Evolutionary conservation across 805 yeast genomes (phyloP).

Genomic region (Brettanomyces custersianus): DNA sequence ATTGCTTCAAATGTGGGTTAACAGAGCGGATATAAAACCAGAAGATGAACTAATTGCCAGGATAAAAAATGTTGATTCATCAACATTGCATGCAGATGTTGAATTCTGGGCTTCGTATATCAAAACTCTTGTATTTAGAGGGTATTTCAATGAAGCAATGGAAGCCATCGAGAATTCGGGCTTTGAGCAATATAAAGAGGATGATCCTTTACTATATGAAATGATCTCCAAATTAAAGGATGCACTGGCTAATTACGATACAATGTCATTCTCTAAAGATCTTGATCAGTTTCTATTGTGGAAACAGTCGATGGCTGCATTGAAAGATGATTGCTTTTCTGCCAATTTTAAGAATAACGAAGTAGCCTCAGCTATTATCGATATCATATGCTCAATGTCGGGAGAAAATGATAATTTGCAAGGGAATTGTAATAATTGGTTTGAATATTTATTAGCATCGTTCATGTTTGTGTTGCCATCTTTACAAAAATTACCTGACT

Average conservation of each 20-base stretch:
- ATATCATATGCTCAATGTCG: slow-evolving; percentile 34
- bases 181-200: slow-evolving; percentile 29
- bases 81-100: slow-evolving; percentile 35
- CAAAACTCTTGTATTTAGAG: slow-evolving; percentile 50
- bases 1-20: slow-evolving; percentile 51
- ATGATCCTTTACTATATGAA: slow-evolving; percentile 23
- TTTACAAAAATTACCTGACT: slow-evolving; percentile 30
- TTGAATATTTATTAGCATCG: slow-evolving; percentile 41
- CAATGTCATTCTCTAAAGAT: slow-evolving; percentile 24
- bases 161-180: slow-evolving; percentile 35
- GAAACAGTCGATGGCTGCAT: slow-evolving; percentile 41
- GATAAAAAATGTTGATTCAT: slow-evolving; percentile 26
- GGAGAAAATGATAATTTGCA: slow-evolving; percentile 42
- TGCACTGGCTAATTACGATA: slow-evolving; percentile 32
- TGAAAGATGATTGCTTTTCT: slow-evolving; percentile 32
- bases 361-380: slow-evolving; percentile 29
- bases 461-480: slow-evolving; percentile 51
- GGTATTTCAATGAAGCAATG: slow-evolving; percentile 48
- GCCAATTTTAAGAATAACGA: slow-evolving; percentile 21
- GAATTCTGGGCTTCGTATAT: slow-evolving; percentile 57
- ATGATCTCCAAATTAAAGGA: slow-evolving; percentile 33
- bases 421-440: slow-evolving; percentile 52
- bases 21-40: slow-evolving; percentile 62
- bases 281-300: slow-evolving; percentile 37
- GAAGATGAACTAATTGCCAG: slow-evolving; percentile 40